Conservation (phyloP, 441 rosid genomes). For the Kokia cookei region DNA sequence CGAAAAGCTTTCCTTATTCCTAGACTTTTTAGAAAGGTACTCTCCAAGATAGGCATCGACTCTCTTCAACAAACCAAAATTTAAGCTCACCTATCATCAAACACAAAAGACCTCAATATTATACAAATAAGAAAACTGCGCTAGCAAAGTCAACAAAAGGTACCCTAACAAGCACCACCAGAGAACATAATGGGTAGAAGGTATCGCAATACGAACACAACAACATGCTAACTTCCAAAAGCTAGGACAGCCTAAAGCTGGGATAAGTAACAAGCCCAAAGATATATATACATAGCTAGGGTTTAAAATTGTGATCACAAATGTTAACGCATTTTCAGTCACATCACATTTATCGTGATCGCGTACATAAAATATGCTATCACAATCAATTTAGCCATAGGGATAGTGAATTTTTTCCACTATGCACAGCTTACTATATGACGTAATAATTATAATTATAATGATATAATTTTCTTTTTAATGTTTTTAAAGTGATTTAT, state of each 20-base stretch:
- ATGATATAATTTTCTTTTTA: neutral
- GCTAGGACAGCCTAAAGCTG: neutral
- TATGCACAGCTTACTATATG: neutral
- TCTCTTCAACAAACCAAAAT: constrained; percentile 52
- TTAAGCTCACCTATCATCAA: constrained; percentile 57
- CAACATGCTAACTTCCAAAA: neutral
- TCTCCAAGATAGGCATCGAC: constrained; percentile 57
- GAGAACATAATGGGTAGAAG: neutral
- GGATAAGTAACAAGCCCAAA: neutral
- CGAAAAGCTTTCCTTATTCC: constrained; percentile 28
- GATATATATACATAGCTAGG: neutral
- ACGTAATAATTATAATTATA: neutral
- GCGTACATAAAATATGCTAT: neutral
- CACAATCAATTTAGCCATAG: neutral
- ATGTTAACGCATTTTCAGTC: neutral
- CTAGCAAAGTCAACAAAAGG: constrained; percentile 2
- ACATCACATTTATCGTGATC: neutral
- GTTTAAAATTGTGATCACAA: neutral
- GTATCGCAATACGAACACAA: neutral
- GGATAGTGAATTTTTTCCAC: neutral
- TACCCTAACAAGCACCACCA: neutral
- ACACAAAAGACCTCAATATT: constrained; percentile 3
- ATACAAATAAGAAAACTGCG: neutral
- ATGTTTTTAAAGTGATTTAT: neutral
- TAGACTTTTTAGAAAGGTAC: constrained; percentile 46